A percentile compares a stretch with the other conserved stretches of the same genome.
phyloP scores from a whole-genome alignment of 1,284 basidiomycete genomes.

The Heterobasidion parviporum region DNA sequence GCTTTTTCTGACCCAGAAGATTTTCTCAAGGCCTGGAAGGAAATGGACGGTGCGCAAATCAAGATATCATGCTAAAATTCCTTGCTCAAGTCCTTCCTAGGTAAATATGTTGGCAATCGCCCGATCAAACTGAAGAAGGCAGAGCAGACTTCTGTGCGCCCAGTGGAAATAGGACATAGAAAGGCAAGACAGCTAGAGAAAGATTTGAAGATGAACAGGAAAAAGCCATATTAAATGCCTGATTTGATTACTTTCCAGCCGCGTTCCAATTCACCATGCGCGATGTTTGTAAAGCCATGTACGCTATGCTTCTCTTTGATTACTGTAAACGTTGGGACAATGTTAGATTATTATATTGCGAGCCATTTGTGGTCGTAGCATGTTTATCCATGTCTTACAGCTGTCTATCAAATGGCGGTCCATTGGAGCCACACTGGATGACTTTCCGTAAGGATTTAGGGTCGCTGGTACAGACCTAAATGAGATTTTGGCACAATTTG shows the following conservation, averaged over 20 bases:
- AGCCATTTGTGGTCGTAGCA: too few species aligned
- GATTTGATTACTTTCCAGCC: neutral
- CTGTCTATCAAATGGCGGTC: too few species aligned
- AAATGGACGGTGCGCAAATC: constrained; percentile 86
- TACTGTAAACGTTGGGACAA: too few species aligned
- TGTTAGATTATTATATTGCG: too few species aligned
- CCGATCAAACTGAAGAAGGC: constrained; percentile 90
- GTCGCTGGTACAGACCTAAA: too few species aligned
- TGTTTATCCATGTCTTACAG: too few species aligned
- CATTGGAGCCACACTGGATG: too few species aligned
- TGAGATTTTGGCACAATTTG: too few species aligned
- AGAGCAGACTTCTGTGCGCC: constrained; percentile 72
- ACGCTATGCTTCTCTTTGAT: neutral
- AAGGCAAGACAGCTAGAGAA: constrained; percentile 79
- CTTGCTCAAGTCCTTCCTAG: constrained; percentile 30
- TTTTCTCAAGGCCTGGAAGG: constrained; percentile 97
- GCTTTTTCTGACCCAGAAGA: constrained; percentile 98
- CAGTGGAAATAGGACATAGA: constrained; percentile 88
- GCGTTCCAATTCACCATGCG: neutral
- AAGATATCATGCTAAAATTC: neutral
- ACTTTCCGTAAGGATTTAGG: too few species aligned
- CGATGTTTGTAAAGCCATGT: neutral
- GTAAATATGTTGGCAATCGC: constrained; percentile 94
- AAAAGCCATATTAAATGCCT: constrained; percentile 54
- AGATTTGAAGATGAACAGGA: constrained; percentile 76